Percentiles rank a stretch among this genome's conserved stretches.
Conservation (phyloP, 2,329 filamentous ascomycete species). For the Exophiala xenobiotica region DNA sequence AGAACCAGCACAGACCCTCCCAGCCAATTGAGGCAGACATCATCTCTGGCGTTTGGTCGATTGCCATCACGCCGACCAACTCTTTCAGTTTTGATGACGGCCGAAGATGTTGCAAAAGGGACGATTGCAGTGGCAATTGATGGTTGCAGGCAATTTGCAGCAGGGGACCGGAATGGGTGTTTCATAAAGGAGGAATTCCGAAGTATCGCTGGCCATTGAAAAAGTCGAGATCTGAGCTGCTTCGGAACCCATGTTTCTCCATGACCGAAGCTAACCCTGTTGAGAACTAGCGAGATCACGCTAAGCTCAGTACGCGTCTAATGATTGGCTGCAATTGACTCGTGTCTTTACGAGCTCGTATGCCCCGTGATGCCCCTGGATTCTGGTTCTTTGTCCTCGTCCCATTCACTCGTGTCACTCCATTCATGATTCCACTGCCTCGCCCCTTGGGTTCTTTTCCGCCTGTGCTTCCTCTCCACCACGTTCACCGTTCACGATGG, state of each 20-base stretch:
- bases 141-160: constrained; percentile 1
- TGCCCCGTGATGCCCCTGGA: constrained; percentile 15
- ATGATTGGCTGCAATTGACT: constrained; percentile 20
- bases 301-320: constrained; percentile 1
- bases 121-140: background rate
- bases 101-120: background rate
- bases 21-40: background rate
- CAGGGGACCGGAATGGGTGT: constrained; percentile 5
- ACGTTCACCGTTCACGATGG: constrained; percentile 7
- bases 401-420: background rate
- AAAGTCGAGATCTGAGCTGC: background rate
- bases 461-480: background rate
- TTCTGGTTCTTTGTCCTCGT: constrained; percentile 3
- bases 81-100: too few species aligned
- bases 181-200: constrained; percentile 7
- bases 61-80: too few species aligned
- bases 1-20: background rate
- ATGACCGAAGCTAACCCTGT: constrained; percentile 4
- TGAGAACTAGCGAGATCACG: background rate
- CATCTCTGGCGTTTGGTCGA: background rate
- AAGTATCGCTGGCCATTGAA: constrained; percentile 2
- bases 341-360: too few species aligned
- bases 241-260: constrained; percentile 4
- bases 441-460: background rate
- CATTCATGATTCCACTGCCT: background rate